Evolutionary conservation across 2,329 filamentous ascomycete genomes (phyloP).

Genomic region (Mollisia scopiformis): DNA sequence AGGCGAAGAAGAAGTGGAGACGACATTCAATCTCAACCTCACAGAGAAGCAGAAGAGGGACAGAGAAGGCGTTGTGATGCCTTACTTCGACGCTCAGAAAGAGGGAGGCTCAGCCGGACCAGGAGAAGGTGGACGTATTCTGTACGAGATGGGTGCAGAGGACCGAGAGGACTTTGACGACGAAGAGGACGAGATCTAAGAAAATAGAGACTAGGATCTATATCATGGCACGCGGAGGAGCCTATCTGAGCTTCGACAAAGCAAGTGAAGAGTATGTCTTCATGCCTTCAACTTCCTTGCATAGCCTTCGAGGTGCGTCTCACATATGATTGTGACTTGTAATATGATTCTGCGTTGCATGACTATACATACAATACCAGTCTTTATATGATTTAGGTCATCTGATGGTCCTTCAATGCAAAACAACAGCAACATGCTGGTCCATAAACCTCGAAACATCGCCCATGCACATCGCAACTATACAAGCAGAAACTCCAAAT

Average conservation of each 20-base stretch:
- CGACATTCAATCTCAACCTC: constrained; percentile 83
- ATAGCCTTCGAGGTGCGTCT: too few relatives aligned
- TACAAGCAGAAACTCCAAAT: constrained; percentile 50
- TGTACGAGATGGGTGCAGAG: constrained; percentile 96
- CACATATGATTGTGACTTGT: too few relatives aligned
- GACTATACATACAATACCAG: too few relatives aligned
- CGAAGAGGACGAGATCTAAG: constrained; percentile 63
- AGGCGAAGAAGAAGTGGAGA: constrained; percentile 57
- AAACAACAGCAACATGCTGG: constrained; percentile 49
- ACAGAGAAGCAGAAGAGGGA: constrained; percentile 90
- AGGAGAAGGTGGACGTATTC: constrained; percentile 86
- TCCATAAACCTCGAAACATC: constrained; percentile 51
- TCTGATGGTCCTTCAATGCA: too few relatives aligned
- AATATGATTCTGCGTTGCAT: too few relatives aligned
- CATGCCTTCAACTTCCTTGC: not conserved
- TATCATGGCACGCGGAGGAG: too few relatives aligned
- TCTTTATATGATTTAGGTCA: too few relatives aligned
- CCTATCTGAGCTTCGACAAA: too few relatives aligned
- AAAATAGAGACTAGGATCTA: too few relatives aligned
- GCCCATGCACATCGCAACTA: constrained; percentile 53
- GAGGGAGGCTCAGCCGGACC: constrained; percentile 66
- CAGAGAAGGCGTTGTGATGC: constrained; percentile 85
- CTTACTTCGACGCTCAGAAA: constrained; percentile 95
- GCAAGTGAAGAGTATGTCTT: too few relatives aligned
- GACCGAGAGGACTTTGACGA: constrained; percentile 98